Evolutionary conservation across 73 alveolate species (phyloP), one percentile per base, ranked within the genome.

Genomic region (Paraurostyla sp.): DNA sequence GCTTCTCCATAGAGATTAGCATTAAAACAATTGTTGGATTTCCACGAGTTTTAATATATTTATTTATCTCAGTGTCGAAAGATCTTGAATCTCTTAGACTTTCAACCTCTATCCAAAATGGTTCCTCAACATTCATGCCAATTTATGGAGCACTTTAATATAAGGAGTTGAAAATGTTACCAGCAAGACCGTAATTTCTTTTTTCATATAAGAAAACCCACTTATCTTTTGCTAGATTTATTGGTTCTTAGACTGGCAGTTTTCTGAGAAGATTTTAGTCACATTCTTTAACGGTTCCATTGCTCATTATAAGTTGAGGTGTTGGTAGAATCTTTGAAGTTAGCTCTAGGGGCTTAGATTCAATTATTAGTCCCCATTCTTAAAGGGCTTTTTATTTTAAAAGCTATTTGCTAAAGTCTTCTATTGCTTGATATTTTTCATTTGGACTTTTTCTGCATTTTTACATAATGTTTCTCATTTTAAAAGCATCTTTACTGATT

Each of bases 341-440:
- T 7, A 85, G 30, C 52, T 45, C 69, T 59, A 65, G 33, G 0
- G 93, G 93, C 71, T 45, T 18, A 3, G 57, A 2, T 22, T 85
- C 88, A 32, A 85, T 32, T 13, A n/a, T 36, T 1, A 85, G 32
- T 36, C 93, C 93, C 93, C 93, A 85, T 22, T 85, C 42, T 35
- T 71, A 18, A 9, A 69, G 63, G 7, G 40, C 1, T 32, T 43
- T 71, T 52, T 46, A 25, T 9, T 2, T 43, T 13, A 71, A 85
- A n/a, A 65, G 85, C 29, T 46, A 9, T 41, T 15, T 22, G 69
- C 50, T 35, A 69, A 85, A 81, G 41, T 51, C 30, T 49, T 85
- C 69, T 18, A 85, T 75, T 18, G 9, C 62, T 20, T 49, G 51
- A 36, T 40, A 41, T 82, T 85, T 85, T 57, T 85, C 18, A 20